Evolutionary conservation across 139 green algal species (phyloP), one percentile per base, ranked within the genome.

Genomic region (Chlorella vulgaris): DNA sequence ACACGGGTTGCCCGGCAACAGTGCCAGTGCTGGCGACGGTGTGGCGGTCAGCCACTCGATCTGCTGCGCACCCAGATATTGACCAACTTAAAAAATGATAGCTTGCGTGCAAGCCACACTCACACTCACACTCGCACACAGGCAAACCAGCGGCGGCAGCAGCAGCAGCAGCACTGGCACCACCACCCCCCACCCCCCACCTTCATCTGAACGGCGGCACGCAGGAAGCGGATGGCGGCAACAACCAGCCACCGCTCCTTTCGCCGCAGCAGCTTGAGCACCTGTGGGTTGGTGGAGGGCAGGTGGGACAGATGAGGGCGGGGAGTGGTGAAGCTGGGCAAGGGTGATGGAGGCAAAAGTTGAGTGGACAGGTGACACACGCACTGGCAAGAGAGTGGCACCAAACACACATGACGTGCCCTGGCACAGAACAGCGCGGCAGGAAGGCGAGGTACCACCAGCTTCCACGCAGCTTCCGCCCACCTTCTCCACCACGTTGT

Each of bases 211-310:
- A 99, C 74, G 68, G 93, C 97, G 29, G 93, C 94, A 65, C 96
- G 89, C 68, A 99, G 83, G 83, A 99, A 99, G 67, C 96, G 93
- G 29, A 99, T 80, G 1, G 94, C 96, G 3, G 94, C 92, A 15
- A 96, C 88, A 7, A 89, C 92, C 28, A 99, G 89, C 89, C 91
- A 97, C 29, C 90, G 90, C 88, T 99, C 96, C 7, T 80, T 83
- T 8, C 93, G 86, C 47, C 86, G 70, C 61, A 98, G 82, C 86
- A 99, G 89, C 58, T 83, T 78, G 82, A 98, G 86, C 74, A 98
- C 91, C 78, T 90, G 71, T 60, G 33, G 7, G 62, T 42, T 28
- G 63, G 10, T 42, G 0, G 47, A 36, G 24, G 28, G 15, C 4
- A 29, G 6, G 42, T 26, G n/a, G 18, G 24, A 40, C 1, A 36